Evolutionary conservation across 257 asterid species (phyloP), one percentile per base, ranked within the genome.

Genomic region (Thymus quinquecostatus): DNA sequence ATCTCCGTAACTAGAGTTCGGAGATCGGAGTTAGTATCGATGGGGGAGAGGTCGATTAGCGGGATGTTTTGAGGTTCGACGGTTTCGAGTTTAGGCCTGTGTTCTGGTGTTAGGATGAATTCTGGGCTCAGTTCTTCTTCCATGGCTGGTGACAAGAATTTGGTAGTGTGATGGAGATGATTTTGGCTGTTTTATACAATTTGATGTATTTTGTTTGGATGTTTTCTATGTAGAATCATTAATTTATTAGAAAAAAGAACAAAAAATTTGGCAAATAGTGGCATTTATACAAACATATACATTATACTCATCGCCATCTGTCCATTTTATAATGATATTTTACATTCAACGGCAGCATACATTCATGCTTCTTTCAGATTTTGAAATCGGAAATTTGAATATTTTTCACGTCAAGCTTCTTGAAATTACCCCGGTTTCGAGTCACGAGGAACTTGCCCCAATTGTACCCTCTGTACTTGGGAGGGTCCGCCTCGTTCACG

Each of bases 81-180:
- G 48, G 70, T 9, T 21, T 76, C 50, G 66, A 80, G 78, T 62
- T 81, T 55, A 4, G 88, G 87, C 30, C 84, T 33, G 85, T 86
- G 82, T 56, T 86, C 88, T 8, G 41, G 65, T 60, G 75, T 79
- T 12, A 77, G 87, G 81, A 86, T 76, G 89, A 81, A 86, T 0
- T 82, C 87, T 6, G 78, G 83, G 71, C 81, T 84, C 1, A 79
- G 40, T 36, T 36, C 85, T 74, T 83, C 85, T 80, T 82, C 93
- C 97, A 88, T 88, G 79, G 78, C 70, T 43, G 21, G 21, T 21
- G 21, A 21, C 21, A 0, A 6, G 10, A 50, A 1, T 51, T 51
- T 14, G 40, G 40, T n/a, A 60, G 33, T 2, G 27, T 12, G 2
- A 49, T 49, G 55, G 49, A 10, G 36, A 58, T 58, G 21, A 21